phyloP scores from a whole-genome alignment of 1,284 basidiomycete genomes.

The Sporisorium graminicola region DNA sequence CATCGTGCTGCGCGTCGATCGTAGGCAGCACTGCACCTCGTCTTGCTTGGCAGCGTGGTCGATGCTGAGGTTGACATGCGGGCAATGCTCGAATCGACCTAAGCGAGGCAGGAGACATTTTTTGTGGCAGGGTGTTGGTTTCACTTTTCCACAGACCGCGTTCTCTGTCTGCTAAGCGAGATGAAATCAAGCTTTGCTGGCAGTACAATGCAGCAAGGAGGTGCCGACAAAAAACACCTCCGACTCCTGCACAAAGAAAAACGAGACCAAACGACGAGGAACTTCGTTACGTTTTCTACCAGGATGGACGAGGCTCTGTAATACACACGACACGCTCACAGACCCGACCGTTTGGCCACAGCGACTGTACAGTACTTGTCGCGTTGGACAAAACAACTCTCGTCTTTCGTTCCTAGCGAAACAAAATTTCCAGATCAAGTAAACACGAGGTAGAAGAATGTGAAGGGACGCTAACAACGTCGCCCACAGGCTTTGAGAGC shows the following conservation, averaged over 20 bases:
- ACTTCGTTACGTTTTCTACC: neutral
- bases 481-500: neutral
- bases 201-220: slow-evolving; percentile 17
- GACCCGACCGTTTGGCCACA: too few species aligned
- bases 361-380: too few species aligned
- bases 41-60: neutral
- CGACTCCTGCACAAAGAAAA: neutral
- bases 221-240: neutral
- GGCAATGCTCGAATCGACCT: neutral
- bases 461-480: neutral
- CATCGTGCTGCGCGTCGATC: neutral
- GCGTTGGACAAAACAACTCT: too few species aligned
- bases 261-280: neutral
- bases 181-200: slow-evolving; percentile 8
- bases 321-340: too few species aligned
- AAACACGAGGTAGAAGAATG: slow-evolving; percentile 2
- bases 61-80: neutral
- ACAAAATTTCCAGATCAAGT: neutral
- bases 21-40: neutral
- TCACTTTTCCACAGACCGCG: neutral
- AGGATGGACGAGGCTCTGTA: too few species aligned
- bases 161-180: slow-evolving; percentile 7
- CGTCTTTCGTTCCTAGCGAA: neutral
- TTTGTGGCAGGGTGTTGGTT: slow-evolving; percentile 10
- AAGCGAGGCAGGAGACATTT: slow-evolving; percentile 11